Evolutionary conservation across 2,329 filamentous ascomycete genomes (phyloP).

Genomic region (Davidsoniella neocaledoniae): DNA sequence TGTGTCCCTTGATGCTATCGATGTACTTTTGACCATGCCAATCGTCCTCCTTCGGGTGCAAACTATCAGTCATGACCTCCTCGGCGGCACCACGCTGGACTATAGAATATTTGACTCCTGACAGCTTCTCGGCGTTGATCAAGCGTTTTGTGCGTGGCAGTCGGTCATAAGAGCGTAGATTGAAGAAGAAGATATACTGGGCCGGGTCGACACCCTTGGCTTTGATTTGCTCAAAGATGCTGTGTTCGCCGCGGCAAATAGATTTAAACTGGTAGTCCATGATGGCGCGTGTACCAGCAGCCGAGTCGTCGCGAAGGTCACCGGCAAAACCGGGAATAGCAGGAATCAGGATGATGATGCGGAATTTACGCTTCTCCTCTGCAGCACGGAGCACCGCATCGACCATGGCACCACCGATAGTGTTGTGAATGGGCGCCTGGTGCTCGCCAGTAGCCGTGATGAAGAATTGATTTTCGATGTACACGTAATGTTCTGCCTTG

Average conservation of each 20-base stretch:
- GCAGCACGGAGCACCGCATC: constrained; percentile 71
- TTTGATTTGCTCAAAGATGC: constrained; percentile 65
- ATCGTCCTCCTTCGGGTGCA: constrained; percentile 47
- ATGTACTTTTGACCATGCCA: constrained; percentile 35
- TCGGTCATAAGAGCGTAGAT: constrained; percentile 80
- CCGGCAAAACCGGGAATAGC: constrained; percentile 89
- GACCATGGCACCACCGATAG: constrained; percentile 74
- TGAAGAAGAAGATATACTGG: constrained; percentile 84
- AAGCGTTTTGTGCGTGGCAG: constrained; percentile 67
- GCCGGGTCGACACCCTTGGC: constrained; percentile 59
- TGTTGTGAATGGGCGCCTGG: constrained; percentile 73
- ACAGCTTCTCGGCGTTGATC: constrained; percentile 58
- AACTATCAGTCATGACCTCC: constrained; percentile 54
- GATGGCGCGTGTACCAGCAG: constrained; percentile 75
- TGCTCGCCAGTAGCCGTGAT: constrained; percentile 87
- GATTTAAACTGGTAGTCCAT: constrained; percentile 99
- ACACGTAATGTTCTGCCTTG: constrained; percentile 80
- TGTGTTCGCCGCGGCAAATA: constrained; percentile 79
- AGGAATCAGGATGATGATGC: constrained; percentile 79
- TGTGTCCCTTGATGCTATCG: constrained; percentile 8
- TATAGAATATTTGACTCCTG: constrained; percentile 70
- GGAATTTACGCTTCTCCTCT: constrained; percentile 74
- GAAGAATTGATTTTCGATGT: constrained; percentile 99
- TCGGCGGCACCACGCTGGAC: constrained; percentile 79
- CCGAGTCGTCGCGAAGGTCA: constrained; percentile 68